These are phyloP conservation scores for Scedosporium minutisporum DNA, from an alignment of 2,329 filamentous ascomycete species.

Conservation along the genomic window DNA sequence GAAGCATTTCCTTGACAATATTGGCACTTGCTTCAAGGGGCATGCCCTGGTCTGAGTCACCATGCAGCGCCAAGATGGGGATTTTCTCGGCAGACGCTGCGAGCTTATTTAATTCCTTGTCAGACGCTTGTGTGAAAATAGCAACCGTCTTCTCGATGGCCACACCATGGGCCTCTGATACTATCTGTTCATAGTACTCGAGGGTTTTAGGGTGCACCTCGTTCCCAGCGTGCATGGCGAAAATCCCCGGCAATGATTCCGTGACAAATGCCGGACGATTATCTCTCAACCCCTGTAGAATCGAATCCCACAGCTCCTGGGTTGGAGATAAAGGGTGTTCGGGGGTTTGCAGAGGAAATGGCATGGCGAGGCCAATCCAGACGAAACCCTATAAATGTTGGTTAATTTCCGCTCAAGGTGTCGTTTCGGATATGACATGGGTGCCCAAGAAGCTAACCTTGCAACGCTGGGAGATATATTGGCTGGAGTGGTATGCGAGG, in stretches of 20 bases:
- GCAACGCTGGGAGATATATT: not conserved
- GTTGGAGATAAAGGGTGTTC: not conserved
- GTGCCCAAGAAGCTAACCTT: not conserved
- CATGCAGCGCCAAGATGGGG: not conserved
- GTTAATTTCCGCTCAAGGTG: not conserved
- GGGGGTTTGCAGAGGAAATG: not conserved
- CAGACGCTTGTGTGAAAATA: not conserved
- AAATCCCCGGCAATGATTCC: not conserved
- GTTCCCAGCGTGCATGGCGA: not conserved
- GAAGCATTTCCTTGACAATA: constrained; percentile 4
- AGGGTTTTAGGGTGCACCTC: constrained; percentile 2
- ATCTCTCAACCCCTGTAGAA: not conserved
- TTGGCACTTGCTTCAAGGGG: not conserved
- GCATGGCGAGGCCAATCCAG: constrained; percentile 4
- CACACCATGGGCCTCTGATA: not conserved
- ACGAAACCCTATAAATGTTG: constrained; percentile 1
- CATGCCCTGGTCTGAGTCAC: constrained; percentile 1
- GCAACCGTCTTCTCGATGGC: not conserved
- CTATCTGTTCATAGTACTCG: constrained; percentile 3
- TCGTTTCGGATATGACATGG: too few species aligned
- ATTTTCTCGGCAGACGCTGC: not conserved
- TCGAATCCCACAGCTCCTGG: constrained; percentile 1
- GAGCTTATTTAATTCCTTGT: not conserved
- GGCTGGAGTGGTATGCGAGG: not conserved
- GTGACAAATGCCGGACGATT: not conserved